Conservation (phyloP, 352 stramenopile species). For the Thalassiosira allenii region DNA sequence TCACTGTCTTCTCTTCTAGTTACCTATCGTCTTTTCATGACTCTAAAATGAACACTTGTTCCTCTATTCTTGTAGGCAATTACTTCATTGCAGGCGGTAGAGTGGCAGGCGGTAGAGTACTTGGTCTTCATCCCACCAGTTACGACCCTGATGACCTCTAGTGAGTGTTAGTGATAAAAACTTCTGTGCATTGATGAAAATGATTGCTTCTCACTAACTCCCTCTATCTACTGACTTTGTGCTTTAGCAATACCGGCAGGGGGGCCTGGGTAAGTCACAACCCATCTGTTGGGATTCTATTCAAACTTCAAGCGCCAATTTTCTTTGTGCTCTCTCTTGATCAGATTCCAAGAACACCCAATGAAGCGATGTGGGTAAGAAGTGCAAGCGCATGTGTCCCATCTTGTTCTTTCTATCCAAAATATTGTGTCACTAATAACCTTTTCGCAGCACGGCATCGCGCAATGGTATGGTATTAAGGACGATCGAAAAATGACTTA, state of each 20-base stretch:
- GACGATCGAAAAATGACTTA: slow-evolving; percentile 41
- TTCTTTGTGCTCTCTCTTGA: background rate
- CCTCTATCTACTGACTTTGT: no score
- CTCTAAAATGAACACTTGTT: background rate
- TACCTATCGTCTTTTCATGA: background rate
- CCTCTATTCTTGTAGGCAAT: background rate
- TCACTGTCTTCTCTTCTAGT: no score
- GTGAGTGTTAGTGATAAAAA: no score
- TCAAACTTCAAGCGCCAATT: no score
- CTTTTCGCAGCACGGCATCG: slow-evolving; percentile 23
- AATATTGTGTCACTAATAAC: background rate
- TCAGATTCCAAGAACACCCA: slow-evolving; percentile 49
- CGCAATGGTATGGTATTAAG: slow-evolving; percentile 65
- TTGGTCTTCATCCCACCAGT: slow-evolving; percentile 73
- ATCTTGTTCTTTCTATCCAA: background rate
- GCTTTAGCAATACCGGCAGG: background rate
- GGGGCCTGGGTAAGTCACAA: no score
- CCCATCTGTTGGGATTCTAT: no score
- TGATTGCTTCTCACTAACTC: no score
- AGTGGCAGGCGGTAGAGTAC: slow-evolving; percentile 57
- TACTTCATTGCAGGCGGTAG: slow-evolving; percentile 21
- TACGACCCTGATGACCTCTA: slow-evolving; percentile 24
- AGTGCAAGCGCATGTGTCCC: slow-evolving; percentile 15
- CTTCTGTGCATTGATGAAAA: no score
- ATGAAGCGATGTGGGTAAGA: slow-evolving; percentile 53